Evolutionary conservation across 2,329 filamentous ascomycete species (phyloP), one percentile per base, ranked within the genome.

Genomic region (Fusarium sp.): DNA sequence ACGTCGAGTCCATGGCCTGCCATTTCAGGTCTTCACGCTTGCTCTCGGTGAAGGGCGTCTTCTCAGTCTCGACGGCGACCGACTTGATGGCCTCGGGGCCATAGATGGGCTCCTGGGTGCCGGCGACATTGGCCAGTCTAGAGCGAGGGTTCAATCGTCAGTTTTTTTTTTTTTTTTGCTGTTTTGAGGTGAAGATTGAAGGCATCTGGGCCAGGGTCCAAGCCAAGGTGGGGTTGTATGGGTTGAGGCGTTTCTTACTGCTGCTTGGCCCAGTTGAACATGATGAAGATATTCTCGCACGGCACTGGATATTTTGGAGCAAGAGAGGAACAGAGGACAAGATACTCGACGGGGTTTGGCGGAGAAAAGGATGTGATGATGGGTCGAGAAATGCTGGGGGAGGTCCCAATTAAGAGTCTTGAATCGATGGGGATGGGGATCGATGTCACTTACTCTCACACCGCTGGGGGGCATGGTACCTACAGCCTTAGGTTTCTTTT

Each of bases 191-290:
- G 6, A 44, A 20, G 13, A 27, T 38, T 8, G 20, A 34, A 36
- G 57, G 42, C 58, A 38, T 44, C 44, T 60, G 46, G 55, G 8
- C 27, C 51, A 64, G 51, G 51, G 58, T 23, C 29, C 58, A 40
- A 61, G 53, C 44, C 57, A 51, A 61, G 54, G 62, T 65, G 67
- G 70, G 53, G 64, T 58, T 56, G 42, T 40, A 42, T 16, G 59
- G 64, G 51, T 50, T 50, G 57, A 58, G 25, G 31, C 16, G 23
- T 50, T 70, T 69, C 92, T 82, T 85, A 96, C 93, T 91, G 89
- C 82, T 95, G 91, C 83, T 97, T 96, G 75, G 93, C 90, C 93
- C 93, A 97, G 85, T 93, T 96, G 85, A 97, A 94, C 90, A 93
- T 96, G 81, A 77, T 86, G 79, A 74, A 14, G 58, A 31, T 40